phyloP scores from a whole-genome alignment of 768 basidiomycete species.

The Dictyophora rubrovolvata region DNA sequence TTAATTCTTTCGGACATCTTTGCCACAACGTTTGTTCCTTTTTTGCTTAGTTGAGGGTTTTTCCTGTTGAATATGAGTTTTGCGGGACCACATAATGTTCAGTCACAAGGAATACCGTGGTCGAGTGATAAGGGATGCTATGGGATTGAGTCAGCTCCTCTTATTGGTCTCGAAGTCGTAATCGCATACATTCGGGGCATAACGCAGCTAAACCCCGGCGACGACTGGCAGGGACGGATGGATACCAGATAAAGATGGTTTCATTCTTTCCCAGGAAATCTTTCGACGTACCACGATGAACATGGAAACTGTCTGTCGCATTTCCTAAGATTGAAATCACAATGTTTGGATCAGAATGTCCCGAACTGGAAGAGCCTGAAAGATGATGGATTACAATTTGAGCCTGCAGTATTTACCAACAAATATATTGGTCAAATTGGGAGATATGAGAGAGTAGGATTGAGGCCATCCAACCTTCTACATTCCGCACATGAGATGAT shows the following conservation, averaged over 20 bases:
- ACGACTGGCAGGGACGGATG: background rate
- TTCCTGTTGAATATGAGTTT: background rate
- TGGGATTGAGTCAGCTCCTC: background rate
- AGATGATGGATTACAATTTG: background rate
- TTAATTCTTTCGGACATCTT: background rate
- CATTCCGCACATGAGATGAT: slow-evolving; percentile 1
- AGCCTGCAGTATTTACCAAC: background rate
- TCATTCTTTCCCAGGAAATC: background rate
- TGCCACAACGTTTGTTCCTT: background rate
- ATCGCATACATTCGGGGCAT: background rate
- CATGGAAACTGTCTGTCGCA: slow-evolving; percentile 5
- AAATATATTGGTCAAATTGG: background rate
- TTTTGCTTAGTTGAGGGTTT: background rate
- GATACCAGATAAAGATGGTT: background rate
- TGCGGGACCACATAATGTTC: background rate
- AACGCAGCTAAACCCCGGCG: background rate
- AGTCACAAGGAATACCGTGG: background rate
- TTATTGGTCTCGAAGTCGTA: background rate
- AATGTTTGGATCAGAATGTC: background rate
- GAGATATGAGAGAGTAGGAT: background rate
- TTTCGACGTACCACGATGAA: background rate
- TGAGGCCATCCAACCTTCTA: background rate
- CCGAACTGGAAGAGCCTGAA: background rate
- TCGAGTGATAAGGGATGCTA: slow-evolving; percentile 1
- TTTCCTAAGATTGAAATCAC: background rate